These are phyloP conservation scores for Zymoseptoria passerinii DNA, from an alignment of 2,329 filamentous ascomycete species.

Conservation along the genomic window DNA sequence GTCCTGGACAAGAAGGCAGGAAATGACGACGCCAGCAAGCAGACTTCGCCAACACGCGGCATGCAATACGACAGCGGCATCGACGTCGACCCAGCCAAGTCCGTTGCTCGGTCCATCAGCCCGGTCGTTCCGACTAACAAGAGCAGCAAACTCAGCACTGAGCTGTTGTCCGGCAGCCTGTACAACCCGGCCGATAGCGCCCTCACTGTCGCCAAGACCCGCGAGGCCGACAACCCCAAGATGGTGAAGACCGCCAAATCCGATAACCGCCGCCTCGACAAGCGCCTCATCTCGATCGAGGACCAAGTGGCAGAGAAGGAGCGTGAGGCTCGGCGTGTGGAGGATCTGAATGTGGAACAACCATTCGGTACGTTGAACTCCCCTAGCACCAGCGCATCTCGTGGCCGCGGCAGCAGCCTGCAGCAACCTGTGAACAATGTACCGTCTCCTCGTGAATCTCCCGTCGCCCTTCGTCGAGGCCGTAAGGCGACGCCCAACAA, in stretches of 20 bases:
- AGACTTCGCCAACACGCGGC: background rate
- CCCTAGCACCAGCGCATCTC: background rate
- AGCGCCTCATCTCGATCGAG: slow-evolving; percentile 12
- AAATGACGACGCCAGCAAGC: background rate
- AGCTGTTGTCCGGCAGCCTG: background rate
- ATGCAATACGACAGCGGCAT: background rate
- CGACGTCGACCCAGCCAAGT: background rate
- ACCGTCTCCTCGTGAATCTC: background rate
- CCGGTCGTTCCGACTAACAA: background rate
- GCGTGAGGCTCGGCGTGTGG: slow-evolving; percentile 8
- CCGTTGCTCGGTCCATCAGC: background rate
- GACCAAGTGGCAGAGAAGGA: background rate
- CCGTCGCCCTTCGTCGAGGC: background rate
- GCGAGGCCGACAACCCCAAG: slow-evolving; percentile 10
- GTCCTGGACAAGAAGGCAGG: background rate
- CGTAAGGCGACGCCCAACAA: background rate
- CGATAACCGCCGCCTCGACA: slow-evolving; percentile 12
- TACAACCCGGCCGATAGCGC: slow-evolving; percentile 6
- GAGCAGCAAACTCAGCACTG: background rate
- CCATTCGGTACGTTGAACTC: background rate
- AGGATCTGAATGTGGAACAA: background rate
- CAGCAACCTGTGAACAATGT: background rate
- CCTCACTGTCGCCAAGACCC: slow-evolving; percentile 10
- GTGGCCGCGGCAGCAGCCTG: background rate
- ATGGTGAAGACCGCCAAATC: slow-evolving; percentile 13